Percentiles rank a stretch among this genome's conserved stretches.
phyloP scores from a whole-genome alignment of 1,139 yeast genomes.

The Blastobotrys serpentis region DNA sequence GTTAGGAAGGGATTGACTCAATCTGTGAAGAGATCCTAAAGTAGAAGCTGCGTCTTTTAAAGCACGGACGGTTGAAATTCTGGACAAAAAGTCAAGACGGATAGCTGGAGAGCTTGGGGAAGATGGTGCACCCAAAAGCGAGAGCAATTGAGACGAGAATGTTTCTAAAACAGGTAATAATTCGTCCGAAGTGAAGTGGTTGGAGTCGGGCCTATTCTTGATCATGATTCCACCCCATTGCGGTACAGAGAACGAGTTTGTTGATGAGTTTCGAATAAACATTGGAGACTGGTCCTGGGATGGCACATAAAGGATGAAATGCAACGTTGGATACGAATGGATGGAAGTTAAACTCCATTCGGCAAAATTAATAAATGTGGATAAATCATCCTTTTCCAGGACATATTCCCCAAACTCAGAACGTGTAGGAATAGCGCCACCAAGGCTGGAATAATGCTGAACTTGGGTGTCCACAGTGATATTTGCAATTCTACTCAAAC shows the following conservation, averaged over 20 bases:
- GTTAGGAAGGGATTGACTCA: conserved; percentile 65
- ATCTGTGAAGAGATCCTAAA: conserved; percentile 64
- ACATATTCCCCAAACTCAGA: conserved; percentile 21
- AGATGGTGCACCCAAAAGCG: conserved; percentile 66
- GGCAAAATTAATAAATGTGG: conserved; percentile 72
- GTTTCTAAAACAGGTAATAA: conserved; percentile 61
- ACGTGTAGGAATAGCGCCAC: conserved; percentile 28
- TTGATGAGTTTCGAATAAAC: conserved; percentile 44
- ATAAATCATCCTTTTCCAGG: conserved; percentile 45
- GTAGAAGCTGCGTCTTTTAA: conserved; percentile 52
- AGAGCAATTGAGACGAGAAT: conserved; percentile 73
- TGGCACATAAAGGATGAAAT: conserved; percentile 68
- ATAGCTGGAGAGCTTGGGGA: conserved; percentile 56
- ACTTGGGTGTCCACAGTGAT: conserved; percentile 79
- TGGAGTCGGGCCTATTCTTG: conserved; percentile 30
- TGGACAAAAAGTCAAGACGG: conserved; percentile 64
- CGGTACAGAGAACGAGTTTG: conserved; percentile 76
- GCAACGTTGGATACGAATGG: conserved; percentile 58
- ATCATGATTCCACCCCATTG: conserved; percentile 75
- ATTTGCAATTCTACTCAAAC: conserved; percentile 54
- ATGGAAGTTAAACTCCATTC: conserved; percentile 66
- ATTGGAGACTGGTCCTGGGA: conserved; percentile 48
- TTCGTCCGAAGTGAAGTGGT: conserved; percentile 44
- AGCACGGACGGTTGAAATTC: conserved; percentile 58
- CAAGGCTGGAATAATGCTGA: conserved; percentile 59